Conservation (phyloP, 2,329 filamentous ascomycete genomes). For the Amauroascus niger region DNA sequence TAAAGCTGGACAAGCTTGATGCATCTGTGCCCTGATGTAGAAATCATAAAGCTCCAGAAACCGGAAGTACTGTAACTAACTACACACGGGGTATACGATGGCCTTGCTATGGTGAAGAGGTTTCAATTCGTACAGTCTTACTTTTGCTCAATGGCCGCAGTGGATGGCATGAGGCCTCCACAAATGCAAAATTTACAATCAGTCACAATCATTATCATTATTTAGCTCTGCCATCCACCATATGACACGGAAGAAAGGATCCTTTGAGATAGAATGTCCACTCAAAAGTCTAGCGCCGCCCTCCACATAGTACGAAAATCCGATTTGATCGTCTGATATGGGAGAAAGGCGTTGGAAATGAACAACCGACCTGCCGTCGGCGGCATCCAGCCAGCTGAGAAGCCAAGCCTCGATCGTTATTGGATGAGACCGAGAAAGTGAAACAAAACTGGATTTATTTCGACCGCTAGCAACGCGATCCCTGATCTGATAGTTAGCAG, state of each 20-base stretch:
- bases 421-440: constrained; percentile 47
- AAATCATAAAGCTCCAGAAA: too few species aligned
- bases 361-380: background rate
- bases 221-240: background rate
- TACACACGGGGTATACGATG: too few species aligned
- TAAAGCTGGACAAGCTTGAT: background rate
- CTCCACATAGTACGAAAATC: too few species aligned
- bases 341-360: background rate
- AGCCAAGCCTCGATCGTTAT: background rate
- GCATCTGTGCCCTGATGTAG: too few species aligned
- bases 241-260: background rate
- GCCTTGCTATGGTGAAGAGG: too few species aligned
- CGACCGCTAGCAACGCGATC: constrained; percentile 72
- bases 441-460: constrained; percentile 64
- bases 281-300: too few species aligned
- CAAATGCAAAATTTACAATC: background rate
- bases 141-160: background rate
- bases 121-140: background rate
- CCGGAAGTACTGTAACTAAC: too few species aligned
- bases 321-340: too few species aligned
- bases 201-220: background rate
- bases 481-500: constrained; percentile 41
- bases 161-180: background rate
- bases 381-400: background rate
- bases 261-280: too few species aligned